Base-by-base conservation (phyloP, 2,329 filamentous ascomycete genomes). In the Ceratocystis smalleyi region DNA sequence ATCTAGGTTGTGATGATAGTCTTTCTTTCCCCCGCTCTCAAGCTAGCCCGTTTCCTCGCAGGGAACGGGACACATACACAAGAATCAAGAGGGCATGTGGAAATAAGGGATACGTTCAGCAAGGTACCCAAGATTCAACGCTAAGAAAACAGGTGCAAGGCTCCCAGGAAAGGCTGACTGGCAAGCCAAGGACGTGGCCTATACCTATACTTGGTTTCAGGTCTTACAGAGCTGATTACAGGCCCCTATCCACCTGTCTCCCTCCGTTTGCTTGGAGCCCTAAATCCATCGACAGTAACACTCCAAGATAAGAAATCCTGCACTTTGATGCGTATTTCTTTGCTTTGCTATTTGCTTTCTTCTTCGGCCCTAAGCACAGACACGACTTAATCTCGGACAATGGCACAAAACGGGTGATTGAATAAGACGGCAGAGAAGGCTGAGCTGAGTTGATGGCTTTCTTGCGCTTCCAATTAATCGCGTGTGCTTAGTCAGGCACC, bases 381-480 rank as follows among this genome's bases (percentile, higher is more conserved):
- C 61, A 40, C 61, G 43, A 40, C 57, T 19, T 63, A 66, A 66
- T 66, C 61, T 66, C 64, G 64, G 64, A 43, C 64, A 43, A 60
- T 63, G 54, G 61, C n/a, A 63, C 64, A 40, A 63, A 63, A 60
- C 55, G 54, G 61, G 64, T 17, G 43, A 32, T 43, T 1, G 47
- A 24, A 17, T 19, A 24, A n/a, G 24, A 60, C 3, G 15, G 24
- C 57, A 43, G 17, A 43, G 8, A 43, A 27, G 43, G 54, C 24
- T 35, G 7, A 35, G 54, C 24, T 35, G 7, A 57, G 47, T 51
- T 51, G 10, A 57, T 32, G 24, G 54, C 32, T 32, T n/a, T 57
- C 54, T 57, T 35, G 17, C 8, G 15, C 27, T 32, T 30, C n/a
- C 7, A 32, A n/a, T 7, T 17, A 15, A n/a, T 8, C 24, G 12